phyloP scores from a whole-genome alignment of 2,329 filamentous ascomycete genomes.

The Emericellopsis cladophorae region DNA sequence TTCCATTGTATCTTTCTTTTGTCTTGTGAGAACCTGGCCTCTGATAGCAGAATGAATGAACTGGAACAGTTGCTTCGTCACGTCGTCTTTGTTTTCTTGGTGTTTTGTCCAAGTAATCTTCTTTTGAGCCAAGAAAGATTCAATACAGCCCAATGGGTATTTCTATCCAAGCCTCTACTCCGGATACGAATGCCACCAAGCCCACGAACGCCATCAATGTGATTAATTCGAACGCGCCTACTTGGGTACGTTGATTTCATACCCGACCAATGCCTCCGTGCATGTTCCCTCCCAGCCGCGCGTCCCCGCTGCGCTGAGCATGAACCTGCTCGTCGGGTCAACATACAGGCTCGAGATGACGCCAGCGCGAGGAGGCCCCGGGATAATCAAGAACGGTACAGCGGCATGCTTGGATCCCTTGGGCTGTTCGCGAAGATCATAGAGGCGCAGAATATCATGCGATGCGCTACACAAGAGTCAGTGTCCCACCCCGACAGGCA shows the following conservation, averaged over 20 bases:
- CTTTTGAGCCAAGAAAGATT: too few species aligned
- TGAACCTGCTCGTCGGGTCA: conserved; percentile 77
- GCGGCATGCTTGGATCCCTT: conserved; percentile 57
- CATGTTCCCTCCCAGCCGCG: conserved; percentile 86
- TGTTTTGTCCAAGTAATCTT: too few species aligned
- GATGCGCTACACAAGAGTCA: conserved; percentile 51
- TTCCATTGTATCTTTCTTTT: too few species aligned
- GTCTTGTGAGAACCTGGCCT: too few species aligned
- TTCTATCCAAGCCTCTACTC: too few species aligned
- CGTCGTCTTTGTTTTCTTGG: too few species aligned
- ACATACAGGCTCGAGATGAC: conserved; percentile 79
- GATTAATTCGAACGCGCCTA: too few species aligned
- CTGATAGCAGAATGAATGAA: too few species aligned
- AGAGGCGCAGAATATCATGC: conserved; percentile 85
- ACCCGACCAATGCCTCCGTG: conserved; percentile 86
- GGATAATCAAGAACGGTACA: conserved; percentile 92
- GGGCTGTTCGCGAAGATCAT: conserved; percentile 61
- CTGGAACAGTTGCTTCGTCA: too few species aligned
- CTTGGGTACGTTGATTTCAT: conserved; percentile 54
- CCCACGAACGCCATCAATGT: too few species aligned
- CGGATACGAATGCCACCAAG: too few species aligned
- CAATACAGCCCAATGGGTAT: too few species aligned
- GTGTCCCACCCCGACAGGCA: not conserved
- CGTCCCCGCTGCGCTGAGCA: conserved; percentile 86
- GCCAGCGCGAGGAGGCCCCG: conserved; percentile 70